Conservation (phyloP, 2,329 filamentous ascomycete genomes). For the Colletotrichum spinosum region DNA sequence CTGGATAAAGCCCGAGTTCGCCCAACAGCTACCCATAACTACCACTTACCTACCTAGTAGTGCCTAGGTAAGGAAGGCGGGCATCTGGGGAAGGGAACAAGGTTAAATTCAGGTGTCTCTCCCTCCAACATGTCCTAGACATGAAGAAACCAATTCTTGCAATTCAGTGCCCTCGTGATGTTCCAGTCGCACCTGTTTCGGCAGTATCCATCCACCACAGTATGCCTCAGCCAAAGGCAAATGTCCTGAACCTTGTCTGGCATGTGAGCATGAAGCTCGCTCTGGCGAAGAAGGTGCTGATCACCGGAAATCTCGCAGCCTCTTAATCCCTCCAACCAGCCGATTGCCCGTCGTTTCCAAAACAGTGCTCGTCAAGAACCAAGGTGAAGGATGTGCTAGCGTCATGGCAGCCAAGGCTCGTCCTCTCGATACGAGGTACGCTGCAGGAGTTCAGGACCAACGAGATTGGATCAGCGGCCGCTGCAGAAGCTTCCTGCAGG, state of each 20-base stretch:
- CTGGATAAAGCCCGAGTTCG: too few species aligned
- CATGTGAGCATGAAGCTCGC: too few species aligned
- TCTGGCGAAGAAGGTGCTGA: too few species aligned
- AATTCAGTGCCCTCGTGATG: conserved; percentile 7
- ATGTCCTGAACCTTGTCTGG: too few species aligned
- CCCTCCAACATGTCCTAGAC: conserved; percentile 11
- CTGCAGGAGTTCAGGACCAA: conserved; percentile 16
- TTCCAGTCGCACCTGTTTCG: conserved; percentile 6
- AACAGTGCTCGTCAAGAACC: not conserved
- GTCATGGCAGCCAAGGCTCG: conserved; percentile 15
- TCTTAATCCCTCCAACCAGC: too few species aligned
- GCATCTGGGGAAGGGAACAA: conserved; percentile 5
- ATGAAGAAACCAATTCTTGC: conserved; percentile 5
- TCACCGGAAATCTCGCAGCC: too few species aligned
- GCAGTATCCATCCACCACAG: conserved; percentile 7
- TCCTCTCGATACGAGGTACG: conserved; percentile 21
- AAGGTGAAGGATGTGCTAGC: not conserved
- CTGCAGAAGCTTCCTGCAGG: conserved; percentile 14
- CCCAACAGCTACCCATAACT: too few species aligned
- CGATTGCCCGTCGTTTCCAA: not conserved
- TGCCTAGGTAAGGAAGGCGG: not conserved
- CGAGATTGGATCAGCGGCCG: conserved; percentile 3
- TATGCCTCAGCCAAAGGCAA: too few species aligned
- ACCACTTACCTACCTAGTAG: too few species aligned
- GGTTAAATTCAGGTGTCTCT: conserved; percentile 8